Percentiles rank a stretch among this genome's conserved stretches.
phyloP scores from a whole-genome alignment of 108 stramenopile genomes.

The Mediolabrus comicus region DNA sequence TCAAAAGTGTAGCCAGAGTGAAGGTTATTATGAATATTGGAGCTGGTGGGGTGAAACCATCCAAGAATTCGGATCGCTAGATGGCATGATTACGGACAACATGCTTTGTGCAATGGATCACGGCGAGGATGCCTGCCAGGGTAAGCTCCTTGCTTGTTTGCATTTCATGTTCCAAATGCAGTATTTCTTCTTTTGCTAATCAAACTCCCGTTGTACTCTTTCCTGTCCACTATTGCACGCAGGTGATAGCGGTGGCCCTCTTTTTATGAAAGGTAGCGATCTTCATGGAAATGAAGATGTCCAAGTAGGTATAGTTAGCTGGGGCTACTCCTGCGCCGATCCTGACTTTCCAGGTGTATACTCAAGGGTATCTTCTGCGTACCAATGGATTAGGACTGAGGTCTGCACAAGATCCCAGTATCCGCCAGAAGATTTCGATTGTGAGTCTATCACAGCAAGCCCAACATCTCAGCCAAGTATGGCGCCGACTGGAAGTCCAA shows the following conservation, averaged over 20 bases:
- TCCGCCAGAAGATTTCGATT: background rate
- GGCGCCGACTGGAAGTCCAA: background rate
- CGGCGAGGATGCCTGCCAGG: conserved; percentile 41
- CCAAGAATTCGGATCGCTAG: background rate
- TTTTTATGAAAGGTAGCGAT: conserved; percentile 6
- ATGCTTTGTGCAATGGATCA: conserved; percentile 44
- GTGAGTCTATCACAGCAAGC: background rate
- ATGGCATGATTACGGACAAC: conserved; percentile 29
- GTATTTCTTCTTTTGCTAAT: too few species aligned
- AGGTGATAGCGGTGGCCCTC: conserved; percentile 8
- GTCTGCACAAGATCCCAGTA: conserved; percentile 35
- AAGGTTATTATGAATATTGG: conserved; percentile 9
- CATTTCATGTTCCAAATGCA: too few species aligned
- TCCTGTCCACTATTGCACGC: too few species aligned
- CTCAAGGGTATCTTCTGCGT: conserved; percentile 35
- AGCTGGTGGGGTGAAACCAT: background rate
- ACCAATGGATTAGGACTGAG: conserved; percentile 49
- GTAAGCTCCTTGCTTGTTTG: too few species aligned
- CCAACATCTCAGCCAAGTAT: background rate
- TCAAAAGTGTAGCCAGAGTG: conserved; percentile 23
- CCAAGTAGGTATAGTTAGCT: conserved; percentile 32
- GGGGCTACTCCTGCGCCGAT: conserved; percentile 42
- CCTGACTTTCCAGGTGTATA: conserved; percentile 28
- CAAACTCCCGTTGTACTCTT: background rate
- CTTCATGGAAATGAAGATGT: conserved; percentile 12